Percentiles rank a stretch among this genome's conserved stretches.
These are phyloP conservation scores for Paraglomus brasilianum DNA, from an alignment of 192 early-diverging fungal genomes.

Conservation along the genomic window DNA sequence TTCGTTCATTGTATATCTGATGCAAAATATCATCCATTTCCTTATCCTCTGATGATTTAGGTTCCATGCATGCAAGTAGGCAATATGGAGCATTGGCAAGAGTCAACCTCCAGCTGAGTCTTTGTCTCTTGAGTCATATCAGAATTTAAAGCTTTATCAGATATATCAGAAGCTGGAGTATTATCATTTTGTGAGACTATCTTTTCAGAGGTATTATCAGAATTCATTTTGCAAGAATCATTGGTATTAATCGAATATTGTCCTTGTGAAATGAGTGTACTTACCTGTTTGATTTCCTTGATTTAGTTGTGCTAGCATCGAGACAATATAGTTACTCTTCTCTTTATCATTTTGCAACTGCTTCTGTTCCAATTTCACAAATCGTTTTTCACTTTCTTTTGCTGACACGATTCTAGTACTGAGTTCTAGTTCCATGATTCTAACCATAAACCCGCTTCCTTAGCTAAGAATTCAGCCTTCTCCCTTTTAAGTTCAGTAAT, in stretches of 20 bases:
- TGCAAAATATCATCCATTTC: too few species aligned
- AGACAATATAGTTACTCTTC: too few species aligned
- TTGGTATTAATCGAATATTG: constrained; percentile 1
- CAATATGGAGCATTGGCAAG: too few species aligned
- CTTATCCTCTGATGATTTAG: too few species aligned
- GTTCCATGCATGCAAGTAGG: too few species aligned
- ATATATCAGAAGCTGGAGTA: background rate
- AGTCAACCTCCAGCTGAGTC: too few species aligned
- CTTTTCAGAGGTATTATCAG: constrained; percentile 4
- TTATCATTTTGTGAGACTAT: constrained; percentile 6
- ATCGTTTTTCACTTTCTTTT: too few species aligned
- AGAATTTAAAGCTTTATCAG: too few species aligned
- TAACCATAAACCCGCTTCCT: background rate
- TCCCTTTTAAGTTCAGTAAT: constrained; percentile 5
- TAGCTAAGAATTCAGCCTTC: constrained; percentile 11
- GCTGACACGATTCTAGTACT: too few species aligned
- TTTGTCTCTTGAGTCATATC: too few species aligned
- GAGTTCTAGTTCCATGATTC: too few species aligned
- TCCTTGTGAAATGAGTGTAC: constrained; percentile 5
- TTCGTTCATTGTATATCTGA: too few species aligned
- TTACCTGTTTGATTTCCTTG: constrained; percentile 6
- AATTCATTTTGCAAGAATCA: background rate
- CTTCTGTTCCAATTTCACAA: constrained; percentile 11
- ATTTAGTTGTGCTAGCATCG: background rate
- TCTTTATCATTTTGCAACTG: constrained; percentile 24